A percentile compares a stretch with the other conserved stretches of the same genome.
Evolutionary conservation across 495 filamentous ascomycete genomes (phyloP).

Genomic region (Penicillium psychrofluorescens): DNA sequence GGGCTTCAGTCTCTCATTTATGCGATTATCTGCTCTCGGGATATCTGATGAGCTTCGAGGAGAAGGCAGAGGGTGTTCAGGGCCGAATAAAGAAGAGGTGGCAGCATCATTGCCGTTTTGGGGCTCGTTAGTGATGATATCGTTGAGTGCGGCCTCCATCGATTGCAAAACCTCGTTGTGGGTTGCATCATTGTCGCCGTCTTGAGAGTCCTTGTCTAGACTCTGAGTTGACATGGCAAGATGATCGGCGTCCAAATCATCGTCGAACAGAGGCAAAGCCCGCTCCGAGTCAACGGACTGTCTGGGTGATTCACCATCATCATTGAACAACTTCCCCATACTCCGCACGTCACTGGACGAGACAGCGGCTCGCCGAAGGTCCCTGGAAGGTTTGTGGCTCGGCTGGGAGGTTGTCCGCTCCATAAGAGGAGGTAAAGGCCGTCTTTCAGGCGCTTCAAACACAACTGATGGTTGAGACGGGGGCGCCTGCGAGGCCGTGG

Average conservation of each 20-base stretch:
- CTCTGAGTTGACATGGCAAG: constrained; percentile 55
- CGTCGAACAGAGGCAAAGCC: constrained; percentile 54
- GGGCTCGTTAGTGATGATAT: constrained; percentile 78
- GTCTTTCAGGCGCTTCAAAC: constrained; percentile 25
- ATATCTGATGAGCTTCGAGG: constrained; percentile 52
- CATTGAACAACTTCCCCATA: constrained; percentile 35
- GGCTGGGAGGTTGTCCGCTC: constrained; percentile 36
- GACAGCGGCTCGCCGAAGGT: constrained; percentile 51
- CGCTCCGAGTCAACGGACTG: constrained; percentile 52
- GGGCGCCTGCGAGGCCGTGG: constrained; percentile 19
- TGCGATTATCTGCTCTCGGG: constrained; percentile 27
- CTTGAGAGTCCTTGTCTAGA: constrained; percentile 43
- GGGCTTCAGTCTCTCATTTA: constrained; percentile 56
- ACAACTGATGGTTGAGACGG: constrained; percentile 17
- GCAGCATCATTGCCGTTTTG: constrained; percentile 54
- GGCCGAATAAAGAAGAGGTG: constrained; percentile 25
- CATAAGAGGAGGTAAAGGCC: constrained; percentile 35
- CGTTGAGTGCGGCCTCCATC: constrained; percentile 90
- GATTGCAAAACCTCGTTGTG: constrained; percentile 68
- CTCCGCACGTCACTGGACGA: constrained; percentile 49
- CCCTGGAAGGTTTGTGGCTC: constrained; percentile 23
- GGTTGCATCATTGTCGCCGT: constrained; percentile 34
- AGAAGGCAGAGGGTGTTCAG: constrained; percentile 41
- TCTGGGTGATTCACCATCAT: constrained; percentile 41
- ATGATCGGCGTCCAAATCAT: constrained; percentile 59